Evolutionary conservation across 2,329 filamentous ascomycete species (phyloP).

Genomic region (Venturia oleaginea): DNA sequence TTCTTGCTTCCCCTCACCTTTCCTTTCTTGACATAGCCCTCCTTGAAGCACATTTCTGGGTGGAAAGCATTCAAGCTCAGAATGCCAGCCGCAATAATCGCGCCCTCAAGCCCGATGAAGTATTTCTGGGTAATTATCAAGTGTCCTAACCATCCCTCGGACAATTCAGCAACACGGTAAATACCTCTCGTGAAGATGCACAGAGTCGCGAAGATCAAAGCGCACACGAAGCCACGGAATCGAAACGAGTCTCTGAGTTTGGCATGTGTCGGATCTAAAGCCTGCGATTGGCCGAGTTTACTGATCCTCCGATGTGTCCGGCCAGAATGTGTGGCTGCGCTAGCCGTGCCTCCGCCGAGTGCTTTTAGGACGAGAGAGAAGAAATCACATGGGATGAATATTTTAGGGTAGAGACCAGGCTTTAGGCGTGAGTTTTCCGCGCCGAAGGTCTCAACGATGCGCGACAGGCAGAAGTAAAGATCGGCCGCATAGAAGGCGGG

Average conservation of each 20-base stretch:
- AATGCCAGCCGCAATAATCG: slow-evolving; percentile 25
- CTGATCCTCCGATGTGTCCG: slow-evolving; percentile 4
- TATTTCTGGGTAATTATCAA: slow-evolving; percentile 41
- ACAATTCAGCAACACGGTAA: slow-evolving; percentile 58
- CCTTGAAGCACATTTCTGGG: slow-evolving; percentile 29
- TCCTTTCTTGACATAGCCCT: slow-evolving; percentile 17
- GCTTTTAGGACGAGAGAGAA: slow-evolving; percentile 37
- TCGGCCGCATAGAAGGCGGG: slow-evolving; percentile 52
- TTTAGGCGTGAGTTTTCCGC: slow-evolving; percentile 33
- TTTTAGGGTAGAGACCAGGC: slow-evolving; percentile 38
- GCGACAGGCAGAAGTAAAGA: slow-evolving; percentile 54
- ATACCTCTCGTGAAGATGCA: slow-evolving; percentile 56
- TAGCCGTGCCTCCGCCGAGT: slow-evolving; percentile 34
- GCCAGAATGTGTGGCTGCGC: slow-evolving; percentile 23
- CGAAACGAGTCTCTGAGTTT: slow-evolving; percentile 31
- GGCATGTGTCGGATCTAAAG: slow-evolving; percentile 20
- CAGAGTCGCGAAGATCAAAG: slow-evolving; percentile 49
- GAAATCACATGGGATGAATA: slow-evolving; percentile 43
- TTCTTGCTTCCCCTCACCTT: not conserved
- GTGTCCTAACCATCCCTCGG: slow-evolving; percentile 51
- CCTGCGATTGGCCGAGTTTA: slow-evolving; percentile 13
- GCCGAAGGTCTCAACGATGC: slow-evolving; percentile 32
- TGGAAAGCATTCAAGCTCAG: slow-evolving; percentile 28
- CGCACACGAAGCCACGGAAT: slow-evolving; percentile 48
- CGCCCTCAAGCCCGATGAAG: slow-evolving; percentile 31